Evolutionary conservation across 1,284 basidiomycete genomes (phyloP).

Genomic region (Tremellales sp.): DNA sequence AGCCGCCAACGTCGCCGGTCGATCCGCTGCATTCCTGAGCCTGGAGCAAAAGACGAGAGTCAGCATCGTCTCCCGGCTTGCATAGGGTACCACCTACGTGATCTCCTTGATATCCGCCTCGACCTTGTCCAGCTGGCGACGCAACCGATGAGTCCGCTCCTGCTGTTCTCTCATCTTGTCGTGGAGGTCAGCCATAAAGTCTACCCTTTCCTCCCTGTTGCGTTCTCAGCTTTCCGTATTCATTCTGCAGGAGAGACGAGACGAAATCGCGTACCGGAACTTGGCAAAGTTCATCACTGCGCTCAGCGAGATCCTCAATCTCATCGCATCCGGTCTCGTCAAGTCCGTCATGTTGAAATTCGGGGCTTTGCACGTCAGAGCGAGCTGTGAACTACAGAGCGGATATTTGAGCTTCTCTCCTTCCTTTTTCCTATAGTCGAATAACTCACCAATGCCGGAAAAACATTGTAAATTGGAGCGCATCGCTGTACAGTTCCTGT

Average conservation of each 20-base stretch:
- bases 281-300: constrained; percentile 90
- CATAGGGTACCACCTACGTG: constrained; percentile 54
- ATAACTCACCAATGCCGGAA: constrained; percentile 60
- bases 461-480: constrained; percentile 60
- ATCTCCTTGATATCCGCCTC: constrained; percentile 58
- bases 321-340: constrained; percentile 63
- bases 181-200: not conserved
- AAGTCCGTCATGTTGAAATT: constrained; percentile 75
- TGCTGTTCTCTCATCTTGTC: not conserved
- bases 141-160: constrained; percentile 47
- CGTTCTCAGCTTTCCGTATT: constrained; percentile 27
- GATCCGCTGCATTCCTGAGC: constrained; percentile 63
- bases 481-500: constrained; percentile 63
- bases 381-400: constrained; percentile 59
- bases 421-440: not conserved
- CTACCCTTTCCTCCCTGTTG: constrained; percentile 26
- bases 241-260: not conserved
- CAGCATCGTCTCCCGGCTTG: not conserved
- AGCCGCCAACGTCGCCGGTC: constrained; percentile 63
- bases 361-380: constrained; percentile 66
- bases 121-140: constrained; percentile 55
- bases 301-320: constrained; percentile 69
- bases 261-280: constrained; percentile 55
- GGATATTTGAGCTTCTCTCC: not conserved
- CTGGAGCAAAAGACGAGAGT: constrained; percentile 46